phyloP scores from a whole-genome alignment of 441 rosid genomes.

The Raphanus hybrid region DNA sequence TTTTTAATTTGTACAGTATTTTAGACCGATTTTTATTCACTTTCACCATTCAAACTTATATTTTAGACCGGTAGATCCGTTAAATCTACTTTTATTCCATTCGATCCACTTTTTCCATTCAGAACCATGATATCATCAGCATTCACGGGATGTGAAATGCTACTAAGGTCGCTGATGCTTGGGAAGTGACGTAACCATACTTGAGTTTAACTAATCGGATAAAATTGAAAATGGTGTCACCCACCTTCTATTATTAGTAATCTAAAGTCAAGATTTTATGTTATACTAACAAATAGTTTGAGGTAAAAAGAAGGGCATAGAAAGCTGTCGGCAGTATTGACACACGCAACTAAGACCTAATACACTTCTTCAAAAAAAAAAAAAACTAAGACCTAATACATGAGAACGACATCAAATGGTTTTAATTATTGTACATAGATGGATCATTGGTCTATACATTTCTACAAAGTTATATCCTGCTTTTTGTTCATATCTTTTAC shows the following conservation, averaged over 20 bases:
- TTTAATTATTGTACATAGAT: background rate
- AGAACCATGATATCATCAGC: too few species aligned
- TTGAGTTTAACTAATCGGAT: background rate
- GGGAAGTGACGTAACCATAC: background rate
- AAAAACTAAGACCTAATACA: background rate
- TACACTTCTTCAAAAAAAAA: too few species aligned
- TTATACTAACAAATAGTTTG: background rate
- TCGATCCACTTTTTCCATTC: too few species aligned
- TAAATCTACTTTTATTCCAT: too few species aligned
- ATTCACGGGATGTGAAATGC: too few species aligned
- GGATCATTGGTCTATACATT: conserved; percentile 11
- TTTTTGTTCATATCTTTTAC: background rate
- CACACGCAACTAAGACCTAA: too few species aligned
- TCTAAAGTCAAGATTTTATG: background rate
- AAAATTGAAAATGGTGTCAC: background rate
- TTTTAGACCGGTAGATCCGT: too few species aligned
- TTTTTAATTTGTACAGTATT: too few species aligned
- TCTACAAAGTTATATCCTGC: background rate
- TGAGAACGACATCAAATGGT: background rate
- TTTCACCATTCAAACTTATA: too few species aligned
- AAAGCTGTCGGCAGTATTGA: background rate
- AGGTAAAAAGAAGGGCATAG: background rate
- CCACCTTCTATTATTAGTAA: background rate
- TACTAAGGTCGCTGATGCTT: too few species aligned
- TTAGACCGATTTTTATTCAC: too few species aligned